A percentile compares a stretch with the other conserved stretches of the same genome.
These are phyloP conservation scores for Blastomyces silverae DNA, from an alignment of 2,329 filamentous ascomycete species.

Conservation along the genomic window DNA sequence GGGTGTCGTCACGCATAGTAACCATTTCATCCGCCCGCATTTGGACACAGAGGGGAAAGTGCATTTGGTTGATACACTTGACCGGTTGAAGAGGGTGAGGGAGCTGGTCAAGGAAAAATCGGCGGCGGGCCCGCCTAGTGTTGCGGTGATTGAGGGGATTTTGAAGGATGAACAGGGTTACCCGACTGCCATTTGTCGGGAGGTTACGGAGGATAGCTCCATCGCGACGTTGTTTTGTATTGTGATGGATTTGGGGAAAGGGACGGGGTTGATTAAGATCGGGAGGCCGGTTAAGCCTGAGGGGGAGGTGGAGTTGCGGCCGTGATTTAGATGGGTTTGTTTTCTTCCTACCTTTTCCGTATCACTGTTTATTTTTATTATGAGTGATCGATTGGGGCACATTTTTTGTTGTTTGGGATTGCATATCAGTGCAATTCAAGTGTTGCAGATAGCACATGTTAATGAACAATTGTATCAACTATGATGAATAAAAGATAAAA, in stretches of 20 bases:
- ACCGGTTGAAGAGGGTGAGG: slow-evolving; percentile 28
- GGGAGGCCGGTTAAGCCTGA: slow-evolving; percentile 31
- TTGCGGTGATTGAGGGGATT: slow-evolving; percentile 25
- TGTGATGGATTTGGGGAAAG: slow-evolving; percentile 35
- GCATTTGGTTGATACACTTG: slow-evolving; percentile 24
- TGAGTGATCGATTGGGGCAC: background rate
- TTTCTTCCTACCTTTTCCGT: slow-evolving; percentile 18
- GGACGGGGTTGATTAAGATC: slow-evolving; percentile 29
- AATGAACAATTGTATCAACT: background rate
- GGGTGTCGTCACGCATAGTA: slow-evolving; percentile 27
- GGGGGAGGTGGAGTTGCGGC: slow-evolving; percentile 27
- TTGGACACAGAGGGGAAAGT: slow-evolving; percentile 20
- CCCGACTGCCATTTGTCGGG: slow-evolving; percentile 32
- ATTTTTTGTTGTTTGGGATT: background rate
- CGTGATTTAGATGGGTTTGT: slow-evolving; percentile 17
- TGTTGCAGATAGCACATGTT: background rate
- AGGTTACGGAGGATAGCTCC: slow-evolving; percentile 25
- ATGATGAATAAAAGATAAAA: background rate
- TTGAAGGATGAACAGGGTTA: slow-evolving; percentile 32
- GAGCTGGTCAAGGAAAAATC: slow-evolving; percentile 23
- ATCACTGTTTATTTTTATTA: background rate
- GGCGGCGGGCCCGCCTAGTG: slow-evolving; percentile 20
- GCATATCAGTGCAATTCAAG: background rate
- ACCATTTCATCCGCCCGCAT: slow-evolving; percentile 27
- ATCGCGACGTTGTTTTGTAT: slow-evolving; percentile 36